Evolutionary conservation across 1,284 basidiomycete species (phyloP).

Genomic region (Neonothopanus nambi): DNA sequence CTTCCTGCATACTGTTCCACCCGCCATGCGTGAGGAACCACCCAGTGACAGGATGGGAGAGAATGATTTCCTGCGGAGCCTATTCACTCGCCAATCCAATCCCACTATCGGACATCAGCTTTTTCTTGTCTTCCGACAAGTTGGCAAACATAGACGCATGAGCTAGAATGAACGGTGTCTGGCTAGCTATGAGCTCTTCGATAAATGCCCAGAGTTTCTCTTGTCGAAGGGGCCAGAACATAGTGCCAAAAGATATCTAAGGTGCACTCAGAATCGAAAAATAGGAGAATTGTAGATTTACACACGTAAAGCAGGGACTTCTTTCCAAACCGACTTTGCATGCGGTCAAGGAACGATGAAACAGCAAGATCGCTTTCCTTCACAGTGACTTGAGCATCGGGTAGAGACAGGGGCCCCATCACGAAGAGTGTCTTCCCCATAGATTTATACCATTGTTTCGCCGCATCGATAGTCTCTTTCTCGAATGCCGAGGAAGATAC

Average conservation of each 20-base stretch:
- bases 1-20: too few species aligned
- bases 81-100: conserved; percentile 6
- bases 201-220: conserved; percentile 22
- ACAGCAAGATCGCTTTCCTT: conserved; percentile 1
- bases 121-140: background rate
- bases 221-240: too few species aligned
- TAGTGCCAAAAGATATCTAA: conserved; percentile 26
- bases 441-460: background rate
- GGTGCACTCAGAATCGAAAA: too few species aligned
- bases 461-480: background rate
- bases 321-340: conserved; percentile 17
- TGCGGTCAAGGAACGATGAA: conserved; percentile 20
- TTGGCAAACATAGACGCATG: background rate
- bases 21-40: too few species aligned
- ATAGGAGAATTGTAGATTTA: background rate
- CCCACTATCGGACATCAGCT: conserved; percentile 1
- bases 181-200: conserved; percentile 18
- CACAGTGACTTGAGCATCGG: background rate
- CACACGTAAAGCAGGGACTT: conserved; percentile 20
- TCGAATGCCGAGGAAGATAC: conserved; percentile 5
- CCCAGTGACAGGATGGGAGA: too few species aligned
- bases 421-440: conserved; percentile 4
- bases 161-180: conserved; percentile 19
- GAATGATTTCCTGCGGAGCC: conserved; percentile 8
- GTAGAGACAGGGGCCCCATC: conserved; percentile 11